These are phyloP conservation scores for Aspergillus sojae DNA, from an alignment of 2,329 filamentous ascomycete species.

Conservation along the genomic window DNA sequence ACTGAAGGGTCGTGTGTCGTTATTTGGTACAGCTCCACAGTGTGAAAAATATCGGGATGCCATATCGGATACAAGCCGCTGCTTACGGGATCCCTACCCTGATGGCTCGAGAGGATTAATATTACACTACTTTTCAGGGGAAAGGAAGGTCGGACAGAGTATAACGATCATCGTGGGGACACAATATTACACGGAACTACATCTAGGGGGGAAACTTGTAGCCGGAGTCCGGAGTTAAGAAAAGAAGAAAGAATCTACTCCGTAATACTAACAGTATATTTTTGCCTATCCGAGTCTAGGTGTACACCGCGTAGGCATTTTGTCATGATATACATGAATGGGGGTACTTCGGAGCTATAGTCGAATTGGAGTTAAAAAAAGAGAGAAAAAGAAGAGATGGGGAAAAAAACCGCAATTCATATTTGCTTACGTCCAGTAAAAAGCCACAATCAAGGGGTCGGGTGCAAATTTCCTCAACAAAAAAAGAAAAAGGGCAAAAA, in stretches of 20 bases:
- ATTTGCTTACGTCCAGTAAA: background rate
- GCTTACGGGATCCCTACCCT: background rate
- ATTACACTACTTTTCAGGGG: background rate
- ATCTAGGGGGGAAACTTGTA: background rate
- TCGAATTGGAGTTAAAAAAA: background rate
- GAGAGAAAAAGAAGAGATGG: background rate
- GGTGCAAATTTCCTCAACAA: slow-evolving; percentile 3
- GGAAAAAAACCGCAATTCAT: slow-evolving; percentile 2
- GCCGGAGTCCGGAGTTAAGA: slow-evolving; percentile 10
- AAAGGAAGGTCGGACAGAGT: background rate
- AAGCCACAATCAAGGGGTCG: background rate
- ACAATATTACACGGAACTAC: background rate
- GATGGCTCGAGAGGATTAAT: background rate
- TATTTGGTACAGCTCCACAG: slow-evolving; percentile 15
- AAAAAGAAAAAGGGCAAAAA: background rate
- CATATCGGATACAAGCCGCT: slow-evolving; percentile 17
- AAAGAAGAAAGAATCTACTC: background rate
- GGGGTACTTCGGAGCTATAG: background rate
- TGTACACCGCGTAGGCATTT: background rate
- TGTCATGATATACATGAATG: background rate
- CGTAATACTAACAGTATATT: background rate
- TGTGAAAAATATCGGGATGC: slow-evolving; percentile 14
- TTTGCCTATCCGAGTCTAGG: background rate
- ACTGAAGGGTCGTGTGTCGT: slow-evolving; percentile 7
- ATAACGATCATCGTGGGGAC: background rate